Evolutionary conservation across 352 stramenopile species (phyloP), one percentile per base, ranked within the genome.

Genomic region (Globisporangium emineosum): DNA sequence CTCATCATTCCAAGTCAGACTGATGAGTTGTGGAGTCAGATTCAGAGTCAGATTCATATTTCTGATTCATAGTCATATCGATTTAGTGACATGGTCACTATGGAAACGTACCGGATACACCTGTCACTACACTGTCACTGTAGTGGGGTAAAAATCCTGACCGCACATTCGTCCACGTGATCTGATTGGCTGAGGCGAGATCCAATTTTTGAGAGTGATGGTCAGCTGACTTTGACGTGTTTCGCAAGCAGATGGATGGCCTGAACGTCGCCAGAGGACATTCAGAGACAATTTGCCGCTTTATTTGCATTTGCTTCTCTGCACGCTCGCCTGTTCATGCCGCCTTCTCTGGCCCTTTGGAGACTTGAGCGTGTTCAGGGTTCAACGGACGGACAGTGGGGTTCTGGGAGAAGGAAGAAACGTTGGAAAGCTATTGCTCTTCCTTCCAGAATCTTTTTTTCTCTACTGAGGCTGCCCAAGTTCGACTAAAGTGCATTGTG

Each of bases 401-500:
- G 45, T 15, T 53, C 27, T 54, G 49, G 49, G 49, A 54, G 49
- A 54, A 54, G 49, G 23, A 12, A n/a, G 25, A 55, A 55, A 23
- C 50, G 50, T 17, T 43, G 13, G 35, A 17, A 43, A 17, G 35
- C 1, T 33, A 35, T 17, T 8, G 4, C 10, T 30, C 21, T 53
- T 27, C 4, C 45, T 15, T 51, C 43, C 42, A 8, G 19, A 25
- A 29, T 2, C n/a, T 51, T 29, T 51, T 51, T 51, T 25, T 29
- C 45, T 19, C n/a, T 23, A 2, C n/a, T 13, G 5, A 17, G 13
- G 7, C n/a, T 17, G 45, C 45, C n/a, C n/a, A 15, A 27, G 27
- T 7, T 43, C 13, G 35, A 43, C 35, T 43, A 43, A 43, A 37
- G 13, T 17, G 35, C 13, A 4, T 13, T 43, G 12, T 19, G 33